These are phyloP conservation scores for Silene coronaria DNA, from an alignment of 179 eudicot genomes.

Conservation along the genomic window DNA sequence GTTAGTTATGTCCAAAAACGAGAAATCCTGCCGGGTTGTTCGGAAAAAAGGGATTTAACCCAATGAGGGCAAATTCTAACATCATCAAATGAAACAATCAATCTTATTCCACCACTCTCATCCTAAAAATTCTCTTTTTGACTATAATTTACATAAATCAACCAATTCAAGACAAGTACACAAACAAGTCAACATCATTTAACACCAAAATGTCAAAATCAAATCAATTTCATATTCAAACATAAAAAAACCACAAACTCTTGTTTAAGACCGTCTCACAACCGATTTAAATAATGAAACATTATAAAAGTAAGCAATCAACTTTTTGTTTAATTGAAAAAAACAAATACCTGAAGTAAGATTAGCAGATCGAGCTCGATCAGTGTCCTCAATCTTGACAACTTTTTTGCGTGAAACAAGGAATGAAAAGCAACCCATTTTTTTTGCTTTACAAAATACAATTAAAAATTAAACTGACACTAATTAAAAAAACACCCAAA, in stretches of 20 bases:
- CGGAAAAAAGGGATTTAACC: no score
- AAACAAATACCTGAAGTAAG: conserved; percentile 31
- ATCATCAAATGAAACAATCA: background rate
- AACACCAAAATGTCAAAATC: conserved; percentile 1
- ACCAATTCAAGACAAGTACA: conserved; percentile 17
- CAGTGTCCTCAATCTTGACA: conserved; percentile 41
- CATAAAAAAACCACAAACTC: background rate
- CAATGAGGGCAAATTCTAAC: no score
- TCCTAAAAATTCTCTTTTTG: conserved; percentile 19
- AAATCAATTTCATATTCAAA: background rate
- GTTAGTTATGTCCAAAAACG: no score
- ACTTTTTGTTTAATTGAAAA: background rate
- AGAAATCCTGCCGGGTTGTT: no score
- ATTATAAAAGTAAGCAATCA: background rate
- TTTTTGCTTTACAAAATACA: conserved; percentile 1
- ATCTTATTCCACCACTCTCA: conserved; percentile 25
- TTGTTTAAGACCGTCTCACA: no score
- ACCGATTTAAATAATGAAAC: background rate
- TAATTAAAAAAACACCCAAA: background rate
- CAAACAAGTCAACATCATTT: background rate
- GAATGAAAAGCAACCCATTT: conserved; percentile 44
- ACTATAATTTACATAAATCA: conserved; percentile 23
- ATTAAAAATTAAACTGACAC: background rate
- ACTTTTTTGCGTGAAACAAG: conserved; percentile 28
- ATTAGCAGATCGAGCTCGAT: conserved; percentile 48